Base-by-base conservation (phyloP, 768 basidiomycete species). In the Lentinula sp. region DNA sequence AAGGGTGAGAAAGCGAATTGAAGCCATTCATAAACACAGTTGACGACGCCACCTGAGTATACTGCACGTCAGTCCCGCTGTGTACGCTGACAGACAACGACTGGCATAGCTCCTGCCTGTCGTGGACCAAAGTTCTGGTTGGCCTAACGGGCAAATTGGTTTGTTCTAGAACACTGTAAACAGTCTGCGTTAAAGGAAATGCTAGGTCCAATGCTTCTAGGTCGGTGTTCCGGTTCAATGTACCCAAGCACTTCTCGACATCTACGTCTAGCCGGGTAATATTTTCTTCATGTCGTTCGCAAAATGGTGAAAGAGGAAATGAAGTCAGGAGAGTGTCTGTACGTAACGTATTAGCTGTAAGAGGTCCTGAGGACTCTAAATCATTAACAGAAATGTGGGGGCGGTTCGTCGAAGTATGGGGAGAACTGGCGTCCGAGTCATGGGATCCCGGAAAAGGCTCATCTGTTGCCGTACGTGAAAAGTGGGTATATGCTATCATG, bases 131-230 rank as follows among this genome's bases (percentile, higher is more conserved):
- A 28, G 28, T 48, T 8, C n/a, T 48, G 8, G 12, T 23, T n/a
- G 46, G 46, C 18, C 12, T 32, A 15, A 33, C 33, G 13, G 32
- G 13, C 20, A 20, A 12, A 50, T 5, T 18, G 20, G 12, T 18
- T 50, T 28, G 28, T 28, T 50, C 55, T 20, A 41, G 41, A 43
- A 20, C 16, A 56, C 23, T 28, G 37, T 42, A 41, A 12, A 41
- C n/a, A n/a, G 10, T n/a, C 20, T 35, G 39, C 28, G 39, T n/a
- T 15, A 56, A n/a, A 20, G 55, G 55, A 56, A 56, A 23, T 8
- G 55, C 55, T 33, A 56, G 23, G 36, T 56, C 55, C 41, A 56
- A n/a, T 41, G 55, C 55, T 28, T 56, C 39, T 33, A 56, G 32
- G 28, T 41, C 1, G 8, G 41, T 56, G 28, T 41, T 41, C 41